Conservation (phyloP, 2,329 filamentous ascomycete genomes). For the Kalmusia sp. region DNA sequence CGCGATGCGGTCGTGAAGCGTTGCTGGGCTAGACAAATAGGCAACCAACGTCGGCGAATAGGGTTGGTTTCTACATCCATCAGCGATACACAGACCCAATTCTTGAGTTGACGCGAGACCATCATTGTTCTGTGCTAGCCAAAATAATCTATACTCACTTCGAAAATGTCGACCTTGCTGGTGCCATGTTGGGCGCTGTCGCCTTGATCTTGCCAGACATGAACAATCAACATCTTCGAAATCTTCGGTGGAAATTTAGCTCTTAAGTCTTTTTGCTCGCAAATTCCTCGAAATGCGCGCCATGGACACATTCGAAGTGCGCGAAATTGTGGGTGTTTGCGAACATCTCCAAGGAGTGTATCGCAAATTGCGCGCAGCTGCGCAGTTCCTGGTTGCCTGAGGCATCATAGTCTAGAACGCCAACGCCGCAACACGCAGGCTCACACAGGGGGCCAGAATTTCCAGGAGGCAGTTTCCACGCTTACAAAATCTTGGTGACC, state of each 20-base stretch:
- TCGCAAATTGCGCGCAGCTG: slow-evolving; percentile 1
- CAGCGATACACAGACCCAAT: not conserved
- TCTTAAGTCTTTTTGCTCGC: too few species aligned
- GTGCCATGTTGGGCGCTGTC: not conserved
- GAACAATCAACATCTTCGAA: too few species aligned
- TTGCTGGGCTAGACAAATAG: slow-evolving; percentile 10
- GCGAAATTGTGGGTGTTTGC: not conserved
- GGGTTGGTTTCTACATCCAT: not conserved
- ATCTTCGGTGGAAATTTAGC: too few species aligned
- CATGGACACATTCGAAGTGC: not conserved
- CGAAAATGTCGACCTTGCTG: not conserved
- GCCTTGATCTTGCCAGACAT: too few species aligned
- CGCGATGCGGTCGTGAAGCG: slow-evolving; percentile 8
- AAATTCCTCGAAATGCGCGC: too few species aligned
- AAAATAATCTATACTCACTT: too few species aligned
- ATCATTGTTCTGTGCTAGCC: not conserved
- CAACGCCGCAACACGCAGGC: too few species aligned
- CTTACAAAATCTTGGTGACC: too few species aligned
- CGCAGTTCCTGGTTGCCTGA: not conserved
- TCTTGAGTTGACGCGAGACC: too few species aligned
- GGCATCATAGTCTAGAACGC: too few species aligned
- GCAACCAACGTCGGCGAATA: slow-evolving; percentile 4
- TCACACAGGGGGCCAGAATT: too few species aligned
- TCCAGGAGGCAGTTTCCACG: too few species aligned
- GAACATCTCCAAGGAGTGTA: not conserved